Base-by-base conservation (phyloP, 768 basidiomycete genomes). In the Suillus subalutaceus region DNA sequence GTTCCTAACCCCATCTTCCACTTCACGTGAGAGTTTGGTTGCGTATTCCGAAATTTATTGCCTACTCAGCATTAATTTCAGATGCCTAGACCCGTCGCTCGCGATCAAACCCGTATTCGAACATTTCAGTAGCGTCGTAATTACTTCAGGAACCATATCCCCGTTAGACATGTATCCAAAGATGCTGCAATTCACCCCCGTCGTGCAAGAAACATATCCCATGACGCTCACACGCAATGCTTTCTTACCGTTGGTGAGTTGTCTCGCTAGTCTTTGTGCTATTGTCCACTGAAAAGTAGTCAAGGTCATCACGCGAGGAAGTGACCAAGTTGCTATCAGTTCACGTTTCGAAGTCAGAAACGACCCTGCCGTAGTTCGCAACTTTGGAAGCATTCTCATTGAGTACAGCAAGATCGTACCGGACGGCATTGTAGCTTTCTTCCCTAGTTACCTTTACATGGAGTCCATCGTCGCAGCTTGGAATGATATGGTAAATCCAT, bases 101-200 rank as follows among this genome's bases (percentile, higher is more conserved):
- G 97, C 97, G 10, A 99, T 99, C 72, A 93, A 94, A 71, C 97
- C 97, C 0, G 93, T 99, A 20, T 98, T 99, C 75, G 97, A 99
- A 74, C 92, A 96, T 38, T 99, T 99, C 76, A 96, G 94, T 75
- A 94, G 92, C 67, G 97, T 99, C 26, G 95, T 99, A 69, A 99
- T 99, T 76, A 99, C 97, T 0, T 98, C 96, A 5, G 97, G 97
- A 71, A 99, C 97, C 13, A 95, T 99, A 71, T 98, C 96, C 1
- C 97, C 97, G 3, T 79, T 99, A 65, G 97, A 99, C 79, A 99
- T 99, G 97, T 99, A 99, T 77, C 97, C 97, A 15, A 99, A 99
- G 80, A 99, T 99, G 93, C 84, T 99, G 38, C 94, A 96, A 70
- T 99, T 99, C 78, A 94, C 93, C 20, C 96, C 97, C 2, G 96